phyloP scores from a whole-genome alignment of 345 rosid species.

The Durio zibethinus region DNA sequence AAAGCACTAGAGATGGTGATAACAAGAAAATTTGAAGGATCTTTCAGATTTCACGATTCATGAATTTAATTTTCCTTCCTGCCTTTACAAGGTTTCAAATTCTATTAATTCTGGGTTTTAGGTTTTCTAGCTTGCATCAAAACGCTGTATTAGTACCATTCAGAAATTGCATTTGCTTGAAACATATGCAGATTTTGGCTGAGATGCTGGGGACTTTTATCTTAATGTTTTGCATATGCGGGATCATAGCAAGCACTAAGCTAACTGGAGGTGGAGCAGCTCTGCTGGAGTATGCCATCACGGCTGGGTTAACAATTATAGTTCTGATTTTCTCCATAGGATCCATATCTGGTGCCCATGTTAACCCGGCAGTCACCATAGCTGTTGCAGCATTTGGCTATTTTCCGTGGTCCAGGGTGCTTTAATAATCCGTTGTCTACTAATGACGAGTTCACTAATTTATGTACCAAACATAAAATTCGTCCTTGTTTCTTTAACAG shows the following conservation, averaged over 20 bases:
- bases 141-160: background rate
- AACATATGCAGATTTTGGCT: constrained; percentile 52
- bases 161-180: background rate
- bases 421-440: background rate
- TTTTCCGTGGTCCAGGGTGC: constrained; percentile 74
- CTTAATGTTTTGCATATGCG: constrained; percentile 68
- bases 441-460: background rate
- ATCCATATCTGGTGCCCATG: constrained; percentile 83
- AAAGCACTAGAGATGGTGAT: too few relatives aligned
- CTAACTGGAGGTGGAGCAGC: constrained; percentile 55
- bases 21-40: background rate
- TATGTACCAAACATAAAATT: background rate
- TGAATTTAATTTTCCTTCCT: background rate
- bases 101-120: background rate
- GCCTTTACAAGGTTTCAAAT: background rate
- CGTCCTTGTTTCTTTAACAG: constrained; percentile 22
- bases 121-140: background rate
- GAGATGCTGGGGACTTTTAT: constrained; percentile 80
- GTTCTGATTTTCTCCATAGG: constrained; percentile 62
- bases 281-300: constrained; percentile 62
- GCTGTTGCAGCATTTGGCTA: constrained; percentile 69
- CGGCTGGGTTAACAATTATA: constrained; percentile 66
- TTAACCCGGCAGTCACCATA: constrained; percentile 81
- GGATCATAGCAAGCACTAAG: constrained; percentile 59
- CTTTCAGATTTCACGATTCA: background rate